Evolutionary conservation across 352 stramenopile genomes (phyloP), one percentile per base, ranked within the genome.

Genomic region (Globisporangium barbulae): DNA sequence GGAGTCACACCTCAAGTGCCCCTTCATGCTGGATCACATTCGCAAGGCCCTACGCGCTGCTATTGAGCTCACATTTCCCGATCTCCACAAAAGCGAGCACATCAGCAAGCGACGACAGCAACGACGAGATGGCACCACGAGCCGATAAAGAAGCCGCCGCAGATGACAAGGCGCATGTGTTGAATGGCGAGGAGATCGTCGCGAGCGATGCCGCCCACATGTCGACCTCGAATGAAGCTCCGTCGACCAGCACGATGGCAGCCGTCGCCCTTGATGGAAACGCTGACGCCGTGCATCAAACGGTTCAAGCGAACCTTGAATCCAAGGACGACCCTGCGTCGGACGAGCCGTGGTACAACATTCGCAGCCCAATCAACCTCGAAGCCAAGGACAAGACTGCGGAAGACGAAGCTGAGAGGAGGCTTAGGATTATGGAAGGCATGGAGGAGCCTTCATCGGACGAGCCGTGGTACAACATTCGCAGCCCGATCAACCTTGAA

Each of bases 401-500:
- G 25, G 25, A 28, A 28, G 2, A 28, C 25, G 25, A 28, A 2
- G 25, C 25, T 28, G 25, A 28, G 25, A 28, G 25, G n/a, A n/a
- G n/a, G n/a, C n/a, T n/a, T n/a, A n/a, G n/a, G n/a, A n/a, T n/a
- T n/a, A n/a, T n/a, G n/a, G n/a, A n/a, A n/a, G n/a, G n/a, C n/a
- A n/a, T n/a, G n/a, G n/a, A n/a, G n/a, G n/a, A n/a, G n/a, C n/a
- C n/a, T n/a, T n/a, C n/a, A n/a, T 37, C 33, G 33, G 33, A 37
- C 21, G 42, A 41, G 3, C 42, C 19, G 5, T 62, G 56, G 56
- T 42, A 44, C 56, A 45, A 62, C 19, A 12, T 49, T 2, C 53
- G 53, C 9, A 35, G n/a, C 7, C 56, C 56, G 0, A n/a, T 62
- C 2, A 61, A 42, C 13, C 7, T 61, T 1, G 39, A 61, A 28